Conservation (phyloP, 768 basidiomycete species). For the Lepiota venenata region DNA sequence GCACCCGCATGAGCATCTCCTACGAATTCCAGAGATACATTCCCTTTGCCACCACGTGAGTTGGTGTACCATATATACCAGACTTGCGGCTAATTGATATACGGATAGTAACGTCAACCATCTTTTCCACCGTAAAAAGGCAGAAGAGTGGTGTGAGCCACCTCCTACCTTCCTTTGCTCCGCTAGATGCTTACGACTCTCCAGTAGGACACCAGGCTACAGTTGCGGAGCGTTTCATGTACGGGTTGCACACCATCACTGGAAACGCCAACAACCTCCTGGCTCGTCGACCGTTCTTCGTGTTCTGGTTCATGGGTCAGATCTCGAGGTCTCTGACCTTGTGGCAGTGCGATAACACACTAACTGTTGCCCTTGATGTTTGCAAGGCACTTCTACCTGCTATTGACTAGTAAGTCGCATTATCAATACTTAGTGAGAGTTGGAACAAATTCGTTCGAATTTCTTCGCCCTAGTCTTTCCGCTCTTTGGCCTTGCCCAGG, state of each 20-base stretch:
- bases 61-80: constrained; percentile 2
- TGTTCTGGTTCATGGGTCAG: constrained; percentile 77
- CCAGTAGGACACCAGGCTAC: constrained; percentile 59
- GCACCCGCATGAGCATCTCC: constrained; percentile 67
- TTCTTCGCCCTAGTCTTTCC: constrained; percentile 34
- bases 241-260: constrained; percentile 57
- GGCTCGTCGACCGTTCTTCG: constrained; percentile 59
- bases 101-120: constrained; percentile 33
- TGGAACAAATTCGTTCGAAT: constrained; percentile 10
- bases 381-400: constrained; percentile 58
- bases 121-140: constrained; percentile 51
- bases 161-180: constrained; percentile 3
- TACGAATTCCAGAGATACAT: constrained; percentile 66
- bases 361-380: constrained; percentile 60
- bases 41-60: constrained; percentile 56
- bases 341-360: constrained; percentile 57
- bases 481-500: constrained; percentile 64
- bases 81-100: not conserved
- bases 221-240: constrained; percentile 58
- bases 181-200: constrained; percentile 2
- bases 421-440: not conserved
- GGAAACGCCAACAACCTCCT: constrained; percentile 48
- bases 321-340: constrained; percentile 58
- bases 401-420: constrained; percentile 46
- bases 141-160: constrained; percentile 66